phyloP scores from a whole-genome alignment of 2,329 filamentous ascomycete genomes.

The Fusarium praegraminearum region DNA sequence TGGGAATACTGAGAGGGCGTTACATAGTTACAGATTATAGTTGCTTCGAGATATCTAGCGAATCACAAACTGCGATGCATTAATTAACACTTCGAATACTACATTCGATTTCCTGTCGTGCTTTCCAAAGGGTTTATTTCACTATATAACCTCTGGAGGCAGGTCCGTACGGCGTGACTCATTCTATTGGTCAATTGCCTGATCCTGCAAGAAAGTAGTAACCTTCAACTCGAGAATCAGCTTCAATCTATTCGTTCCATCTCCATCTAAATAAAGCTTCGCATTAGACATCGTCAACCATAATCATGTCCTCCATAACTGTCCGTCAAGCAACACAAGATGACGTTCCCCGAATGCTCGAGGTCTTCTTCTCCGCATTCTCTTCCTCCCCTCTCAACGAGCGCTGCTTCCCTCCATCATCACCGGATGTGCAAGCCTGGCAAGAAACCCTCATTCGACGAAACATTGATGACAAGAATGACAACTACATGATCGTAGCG shows the following conservation, averaged over 20 bases:
- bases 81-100: background rate
- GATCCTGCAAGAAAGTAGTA: background rate
- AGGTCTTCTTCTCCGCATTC: constrained; percentile 51
- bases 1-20: constrained; percentile 23
- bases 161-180: constrained; percentile 23
- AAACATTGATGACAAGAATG: constrained; percentile 47
- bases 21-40: constrained; percentile 13
- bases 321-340: constrained; percentile 55
- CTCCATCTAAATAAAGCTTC: background rate
- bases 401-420: constrained; percentile 47
- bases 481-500: constrained; percentile 50
- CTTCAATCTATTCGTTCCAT: background rate
- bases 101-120: background rate
- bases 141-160: background rate
- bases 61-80: constrained; percentile 12
- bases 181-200: constrained; percentile 1
- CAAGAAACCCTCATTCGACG: constrained; percentile 39
- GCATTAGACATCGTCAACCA: background rate
- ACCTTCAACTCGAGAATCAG: background rate
- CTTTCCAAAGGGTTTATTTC: background rate
- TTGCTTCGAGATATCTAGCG: constrained; percentile 1
- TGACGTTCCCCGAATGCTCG: constrained; percentile 51
- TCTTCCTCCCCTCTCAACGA: constrained; percentile 48
- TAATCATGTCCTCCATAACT: constrained; percentile 28
- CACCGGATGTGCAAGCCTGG: constrained; percentile 39